Percentiles rank a stretch among this genome's conserved stretches.
Evolutionary conservation across 2,329 filamentous ascomycete genomes (phyloP).

Genomic region (Pleomassaria siparia): DNA sequence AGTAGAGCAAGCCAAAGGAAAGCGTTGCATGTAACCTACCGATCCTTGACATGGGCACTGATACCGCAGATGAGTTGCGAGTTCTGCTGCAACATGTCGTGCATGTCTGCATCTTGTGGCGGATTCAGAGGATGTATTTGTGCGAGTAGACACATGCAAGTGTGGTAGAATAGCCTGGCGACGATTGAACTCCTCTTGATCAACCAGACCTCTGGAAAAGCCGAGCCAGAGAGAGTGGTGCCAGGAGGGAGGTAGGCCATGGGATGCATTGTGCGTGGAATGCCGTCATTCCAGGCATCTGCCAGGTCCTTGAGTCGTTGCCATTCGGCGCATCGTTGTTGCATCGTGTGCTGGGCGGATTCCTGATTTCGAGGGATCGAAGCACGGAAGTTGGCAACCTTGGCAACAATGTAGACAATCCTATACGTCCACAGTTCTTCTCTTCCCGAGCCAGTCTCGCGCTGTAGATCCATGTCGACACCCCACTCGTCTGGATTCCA

Average conservation of each 20-base stretch:
- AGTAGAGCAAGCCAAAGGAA: neutral
- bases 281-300: constrained; percentile 76
- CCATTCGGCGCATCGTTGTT: constrained; percentile 75
- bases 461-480: constrained; percentile 72
- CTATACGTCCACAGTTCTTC: constrained; percentile 88
- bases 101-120: constrained; percentile 66
- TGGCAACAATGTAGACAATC: constrained; percentile 85
- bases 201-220: constrained; percentile 87
- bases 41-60: constrained; percentile 79
- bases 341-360: constrained; percentile 60
- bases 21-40: constrained; percentile 44
- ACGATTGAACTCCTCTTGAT: constrained; percentile 81
- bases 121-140: constrained; percentile 74
- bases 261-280: constrained; percentile 84
- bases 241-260: constrained; percentile 73
- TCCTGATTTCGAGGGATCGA: constrained; percentile 64
- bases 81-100: constrained; percentile 69
- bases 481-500: constrained; percentile 94
- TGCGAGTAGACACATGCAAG: constrained; percentile 76
- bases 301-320: constrained; percentile 75
- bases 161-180: constrained; percentile 86
- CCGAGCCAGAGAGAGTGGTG: constrained; percentile 67
- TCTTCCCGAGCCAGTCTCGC: constrained; percentile 59
- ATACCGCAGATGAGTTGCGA: constrained; percentile 88
- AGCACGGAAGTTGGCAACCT: constrained; percentile 81